Conservation (phyloP, 345 rosid species). For the Linum trigynum region DNA sequence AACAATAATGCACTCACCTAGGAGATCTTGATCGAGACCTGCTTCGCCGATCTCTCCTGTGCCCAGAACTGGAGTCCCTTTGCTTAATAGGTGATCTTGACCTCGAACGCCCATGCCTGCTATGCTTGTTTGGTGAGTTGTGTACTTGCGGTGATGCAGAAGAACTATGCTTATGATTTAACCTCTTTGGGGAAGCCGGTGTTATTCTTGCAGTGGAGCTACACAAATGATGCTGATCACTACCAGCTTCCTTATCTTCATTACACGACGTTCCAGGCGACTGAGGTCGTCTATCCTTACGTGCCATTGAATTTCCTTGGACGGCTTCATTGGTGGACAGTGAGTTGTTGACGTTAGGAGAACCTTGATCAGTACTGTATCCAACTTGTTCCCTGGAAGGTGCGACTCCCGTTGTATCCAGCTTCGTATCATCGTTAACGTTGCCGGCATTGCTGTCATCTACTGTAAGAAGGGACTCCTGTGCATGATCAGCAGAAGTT, state of each 20-base stretch:
- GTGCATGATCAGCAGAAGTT: constrained; percentile 17
- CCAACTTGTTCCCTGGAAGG: background rate
- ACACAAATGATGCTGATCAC: constrained; percentile 1
- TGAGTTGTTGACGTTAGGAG: background rate
- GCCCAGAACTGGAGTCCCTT: constrained; percentile 15
- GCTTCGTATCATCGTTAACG: background rate
- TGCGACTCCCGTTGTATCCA: background rate
- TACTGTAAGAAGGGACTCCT: constrained; percentile 17
- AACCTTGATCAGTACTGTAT: background rate
- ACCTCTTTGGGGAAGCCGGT: constrained; percentile 3
- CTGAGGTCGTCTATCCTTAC: constrained; percentile 3
- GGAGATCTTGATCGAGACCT: constrained; percentile 19
- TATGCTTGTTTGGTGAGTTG: constrained; percentile 9
- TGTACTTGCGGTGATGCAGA: constrained; percentile 7
- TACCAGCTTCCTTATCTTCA: background rate
- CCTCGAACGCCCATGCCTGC: constrained; percentile 1
- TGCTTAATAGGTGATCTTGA: constrained; percentile 16
- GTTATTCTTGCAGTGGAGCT: background rate
- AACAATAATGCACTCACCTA: constrained; percentile 8
- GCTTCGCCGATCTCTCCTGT: constrained; percentile 8
- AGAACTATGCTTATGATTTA: constrained; percentile 13
- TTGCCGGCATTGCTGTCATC: constrained; percentile 5
- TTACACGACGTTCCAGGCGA: constrained; percentile 14
- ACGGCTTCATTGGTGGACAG: constrained; percentile 6
- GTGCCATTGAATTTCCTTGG: background rate